Percentiles rank a stretch among this genome's conserved stretches.
These are phyloP conservation scores for Tranzscheliella williamsii DNA, from an alignment of 1,284 basidiomycete genomes.

Conservation along the genomic window DNA sequence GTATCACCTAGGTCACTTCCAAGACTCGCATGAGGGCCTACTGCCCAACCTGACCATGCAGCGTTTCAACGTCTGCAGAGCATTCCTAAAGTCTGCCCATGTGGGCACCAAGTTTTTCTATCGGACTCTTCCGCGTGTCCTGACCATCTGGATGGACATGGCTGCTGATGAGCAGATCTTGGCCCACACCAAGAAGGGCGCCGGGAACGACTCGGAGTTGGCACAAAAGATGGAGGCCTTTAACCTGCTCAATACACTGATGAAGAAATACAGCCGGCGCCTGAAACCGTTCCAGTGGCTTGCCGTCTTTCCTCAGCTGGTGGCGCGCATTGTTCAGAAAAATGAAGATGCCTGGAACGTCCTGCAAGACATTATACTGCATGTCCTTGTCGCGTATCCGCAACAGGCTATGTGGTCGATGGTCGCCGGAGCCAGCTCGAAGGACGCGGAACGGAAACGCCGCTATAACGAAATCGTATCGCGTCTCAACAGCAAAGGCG, in stretches of 20 bases:
- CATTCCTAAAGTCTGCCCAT: constrained; percentile 76
- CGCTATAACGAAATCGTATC: constrained; percentile 71
- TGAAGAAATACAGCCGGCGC: constrained; percentile 72
- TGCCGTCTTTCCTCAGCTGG: constrained; percentile 94
- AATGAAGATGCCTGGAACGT: constrained; percentile 72
- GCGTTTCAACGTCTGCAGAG: constrained; percentile 67
- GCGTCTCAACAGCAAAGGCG: constrained; percentile 5
- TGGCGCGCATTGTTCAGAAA: constrained; percentile 85
- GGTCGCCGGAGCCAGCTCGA: constrained; percentile 84
- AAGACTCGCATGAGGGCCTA: constrained; percentile 61
- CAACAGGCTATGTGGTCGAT: constrained; percentile 94
- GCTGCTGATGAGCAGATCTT: constrained; percentile 68
- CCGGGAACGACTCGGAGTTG: constrained; percentile 8
- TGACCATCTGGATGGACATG: constrained; percentile 93
- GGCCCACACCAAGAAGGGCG: constrained; percentile 37
- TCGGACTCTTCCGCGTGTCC: constrained; percentile 88
- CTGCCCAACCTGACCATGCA: constrained; percentile 62
- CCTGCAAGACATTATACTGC: constrained; percentile 73
- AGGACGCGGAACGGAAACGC: constrained; percentile 68
- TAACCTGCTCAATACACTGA: constrained; percentile 61
- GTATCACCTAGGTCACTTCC: constrained; percentile 43
- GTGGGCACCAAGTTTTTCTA: constrained; percentile 94
- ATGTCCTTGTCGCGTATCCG: constrained; percentile 80
- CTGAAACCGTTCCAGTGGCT: constrained; percentile 78
- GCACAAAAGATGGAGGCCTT: constrained; percentile 44